Base-by-base conservation (phyloP, 768 basidiomycete genomes). In the Hemileccinum impolitum region DNA sequence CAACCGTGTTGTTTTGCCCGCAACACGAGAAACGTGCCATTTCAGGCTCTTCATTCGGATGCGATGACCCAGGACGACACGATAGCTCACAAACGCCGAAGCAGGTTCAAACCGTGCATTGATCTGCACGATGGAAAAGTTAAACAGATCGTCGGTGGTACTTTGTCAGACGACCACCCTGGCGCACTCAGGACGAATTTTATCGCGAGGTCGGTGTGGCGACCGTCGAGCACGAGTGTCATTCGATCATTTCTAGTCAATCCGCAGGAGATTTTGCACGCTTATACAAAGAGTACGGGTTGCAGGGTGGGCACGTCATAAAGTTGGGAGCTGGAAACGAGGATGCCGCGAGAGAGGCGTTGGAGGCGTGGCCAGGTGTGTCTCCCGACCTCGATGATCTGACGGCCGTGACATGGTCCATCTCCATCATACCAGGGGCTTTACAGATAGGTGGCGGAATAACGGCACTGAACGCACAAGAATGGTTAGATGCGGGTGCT, bases 101-200 rank as follows among this genome's bases (percentile, higher is more conserved):
- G 77, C 59, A 65, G 77, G 41, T 95, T 96, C 72, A 77, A 87
- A 48, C 96, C 96, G 17, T 99, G 96, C 66, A 97, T 99, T 59
- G 96, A 99, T 69, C 79, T 99, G 14, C 96, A 99, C 70, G 79
- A 85, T 51, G 96, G 96, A 6, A 77, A 92, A 60, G 96, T 99
- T 50, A 98, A 98, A 71, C 96, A 99, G 70, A 97, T 99, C 47
- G 90, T 99, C 13, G 96, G 96, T 37, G 92, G 94, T 4, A 94
- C 93, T 4, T 77, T 99, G 26, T 89, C 87, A 17, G 87, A 91
- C 43, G 58, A 67, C 19, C 64, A 78, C 30, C 80, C 87, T 7
- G 70, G 75, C 19, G 65, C 63, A 35, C 75, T 96, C 56, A 80
- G 79, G 66, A 94, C 91, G 18, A 98, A 99, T 67, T 98, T 94